These are phyloP conservation scores for Macrolepiota fuliginosa DNA, from an alignment of 768 basidiomycete genomes.

Conservation along the genomic window DNA sequence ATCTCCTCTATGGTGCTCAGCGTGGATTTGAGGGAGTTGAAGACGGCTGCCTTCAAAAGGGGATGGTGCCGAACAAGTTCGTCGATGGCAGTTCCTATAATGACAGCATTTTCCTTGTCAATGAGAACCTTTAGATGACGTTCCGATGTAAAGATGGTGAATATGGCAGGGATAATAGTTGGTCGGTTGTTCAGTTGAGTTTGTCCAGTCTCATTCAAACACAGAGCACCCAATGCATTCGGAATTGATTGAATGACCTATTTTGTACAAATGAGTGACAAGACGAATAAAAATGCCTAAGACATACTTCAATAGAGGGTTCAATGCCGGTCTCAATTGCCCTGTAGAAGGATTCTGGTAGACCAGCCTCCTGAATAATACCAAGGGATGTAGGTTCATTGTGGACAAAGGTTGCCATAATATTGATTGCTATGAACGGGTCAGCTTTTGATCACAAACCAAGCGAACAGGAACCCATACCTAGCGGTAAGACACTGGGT, in stretches of 20 bases:
- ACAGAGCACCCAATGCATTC: constrained; percentile 94
- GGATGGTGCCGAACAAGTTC: constrained; percentile 98
- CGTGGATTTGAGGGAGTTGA: constrained; percentile 71
- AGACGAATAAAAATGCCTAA: not conserved
- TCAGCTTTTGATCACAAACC: constrained; percentile 3
- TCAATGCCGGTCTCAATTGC: constrained; percentile 84
- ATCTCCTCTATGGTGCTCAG: constrained; percentile 73
- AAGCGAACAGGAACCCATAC: constrained; percentile 39
- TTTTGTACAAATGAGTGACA: not conserved
- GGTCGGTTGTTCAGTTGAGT: constrained; percentile 75
- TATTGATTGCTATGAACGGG: constrained; percentile 70
- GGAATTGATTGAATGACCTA: constrained; percentile 92
- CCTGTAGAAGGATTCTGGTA: constrained; percentile 88
- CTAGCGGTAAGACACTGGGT: constrained; percentile 78
- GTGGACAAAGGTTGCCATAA: constrained; percentile 96
- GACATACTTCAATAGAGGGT: constrained; percentile 77
- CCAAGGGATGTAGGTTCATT: constrained; percentile 95
- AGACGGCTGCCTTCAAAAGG: constrained; percentile 72
- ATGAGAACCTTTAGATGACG: constrained; percentile 78
- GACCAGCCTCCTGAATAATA: constrained; percentile 87
- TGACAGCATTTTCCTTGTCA: constrained; percentile 90
- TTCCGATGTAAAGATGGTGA: constrained; percentile 84
- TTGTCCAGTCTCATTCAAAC: constrained; percentile 89
- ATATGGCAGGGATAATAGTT: constrained; percentile 79
- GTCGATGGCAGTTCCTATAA: constrained; percentile 88